These are phyloP conservation scores for Teunomyces barrocoloradensis DNA, from an alignment of 805 yeast genomes.

Conservation along the genomic window DNA sequence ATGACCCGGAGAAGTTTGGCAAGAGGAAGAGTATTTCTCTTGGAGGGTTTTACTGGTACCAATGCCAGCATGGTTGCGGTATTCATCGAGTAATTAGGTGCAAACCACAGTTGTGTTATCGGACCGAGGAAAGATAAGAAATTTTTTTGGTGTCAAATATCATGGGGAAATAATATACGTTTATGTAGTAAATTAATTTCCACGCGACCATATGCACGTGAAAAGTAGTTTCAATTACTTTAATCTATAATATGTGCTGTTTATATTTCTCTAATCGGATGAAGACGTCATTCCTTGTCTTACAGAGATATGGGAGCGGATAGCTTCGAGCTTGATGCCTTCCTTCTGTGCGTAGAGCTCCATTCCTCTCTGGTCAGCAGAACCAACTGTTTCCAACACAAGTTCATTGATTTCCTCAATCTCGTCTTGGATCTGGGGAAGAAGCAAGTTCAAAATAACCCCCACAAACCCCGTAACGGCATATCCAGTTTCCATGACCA, in stretches of 20 bases:
- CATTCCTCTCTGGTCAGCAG: conserved; percentile 37
- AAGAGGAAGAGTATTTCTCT: conserved; percentile 23
- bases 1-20: conserved; percentile 16
- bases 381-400: conserved; percentile 41
- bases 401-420: conserved; percentile 46
- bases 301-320: conserved; percentile 9
- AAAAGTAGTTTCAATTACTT: too few relatives aligned
- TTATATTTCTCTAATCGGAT: not conserved
- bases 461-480: conserved; percentile 69
- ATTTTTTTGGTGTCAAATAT: not conserved
- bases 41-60: not conserved
- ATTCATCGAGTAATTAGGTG: not conserved
- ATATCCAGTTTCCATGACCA: conserved; percentile 72
- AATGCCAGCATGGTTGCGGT: not conserved
- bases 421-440: conserved; percentile 58
- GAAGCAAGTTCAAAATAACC: conserved; percentile 55
- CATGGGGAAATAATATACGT: not conserved
- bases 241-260: not conserved
- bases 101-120: not conserved
- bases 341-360: conserved; percentile 32
- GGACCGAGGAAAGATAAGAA: not conserved
- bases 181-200: not conserved
- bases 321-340: conserved; percentile 25
- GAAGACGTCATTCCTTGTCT: conserved; percentile 4
- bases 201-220: conserved; percentile 1